Evolutionary conservation across 1,284 basidiomycete species (phyloP).

Genomic region (Porodaedalea pini): DNA sequence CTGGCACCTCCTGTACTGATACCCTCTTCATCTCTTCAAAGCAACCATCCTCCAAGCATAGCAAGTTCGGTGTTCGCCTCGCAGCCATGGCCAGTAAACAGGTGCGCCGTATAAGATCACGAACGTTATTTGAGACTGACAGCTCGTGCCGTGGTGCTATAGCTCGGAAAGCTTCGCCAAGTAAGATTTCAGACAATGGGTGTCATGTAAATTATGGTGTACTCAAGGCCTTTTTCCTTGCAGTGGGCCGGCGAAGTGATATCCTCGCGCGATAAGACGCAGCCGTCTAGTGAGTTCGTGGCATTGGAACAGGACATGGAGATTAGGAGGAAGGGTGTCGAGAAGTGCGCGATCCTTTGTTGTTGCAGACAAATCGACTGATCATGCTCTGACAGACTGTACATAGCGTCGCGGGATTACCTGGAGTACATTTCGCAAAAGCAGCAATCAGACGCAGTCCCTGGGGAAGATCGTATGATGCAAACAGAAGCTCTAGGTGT

Average conservation of each 20-base stretch:
- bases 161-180: slow-evolving; percentile 68
- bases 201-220: slow-evolving; percentile 18
- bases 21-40: background rate
- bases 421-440: slow-evolving; percentile 64
- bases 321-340: slow-evolving; percentile 56
- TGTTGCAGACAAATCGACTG: background rate
- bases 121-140: background rate
- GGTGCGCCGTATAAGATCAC: slow-evolving; percentile 31
- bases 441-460: slow-evolving; percentile 54
- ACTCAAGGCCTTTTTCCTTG: slow-evolving; percentile 30
- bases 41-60: no score
- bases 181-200: slow-evolving; percentile 32
- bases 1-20: slow-evolving; percentile 3
- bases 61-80: background rate
- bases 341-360: slow-evolving; percentile 40
- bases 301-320: slow-evolving; percentile 72
- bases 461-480: slow-evolving; percentile 60
- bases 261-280: slow-evolving; percentile 64
- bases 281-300: slow-evolving; percentile 60
- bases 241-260: slow-evolving; percentile 79
- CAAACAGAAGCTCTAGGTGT: slow-evolving; percentile 76
- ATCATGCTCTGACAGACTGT: slow-evolving; percentile 42
- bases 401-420: slow-evolving; percentile 57
- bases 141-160: background rate
- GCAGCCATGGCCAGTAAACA: slow-evolving; percentile 53